Base-by-base conservation (phyloP, 2,329 filamentous ascomycete genomes). In the Trichoderma atroviride region DNA sequence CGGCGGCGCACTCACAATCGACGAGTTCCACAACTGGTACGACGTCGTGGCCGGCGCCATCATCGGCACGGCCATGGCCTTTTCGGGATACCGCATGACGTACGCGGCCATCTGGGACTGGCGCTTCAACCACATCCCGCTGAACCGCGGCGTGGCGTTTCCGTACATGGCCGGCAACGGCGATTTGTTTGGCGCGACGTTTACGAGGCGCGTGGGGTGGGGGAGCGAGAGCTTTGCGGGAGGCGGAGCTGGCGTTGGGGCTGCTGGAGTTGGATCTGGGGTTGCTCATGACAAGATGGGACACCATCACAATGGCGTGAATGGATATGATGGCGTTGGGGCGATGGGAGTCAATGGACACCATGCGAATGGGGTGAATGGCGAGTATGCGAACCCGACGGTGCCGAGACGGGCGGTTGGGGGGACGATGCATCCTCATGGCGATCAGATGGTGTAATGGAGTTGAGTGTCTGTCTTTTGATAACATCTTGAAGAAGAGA, bases 1-100 rank as follows among this genome's bases (percentile, higher is more conserved):
- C 55, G 90, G 86, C 1, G 90, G 90, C 6, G 87, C 89, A 0
- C 80, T 93, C 11, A 92, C 89, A 0, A 92, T 93, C 69, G 88
- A 93, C 72, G 87, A 92, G 76, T 92, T 84, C 76, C 91, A 94
- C 79, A 89, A 93, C 79, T 91, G 89, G 88, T 92, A 92, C 71
- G 91, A 93, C 68, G 82, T 91, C n/a, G 69, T 92, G 0, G 89
- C 88, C 0, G 91, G 90, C 5, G 89, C 85, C 0, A 75, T 86
- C 52, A 91, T 92, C 57, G 91, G 90, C 2, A 88, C 86, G 2
- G 76, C 87, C 70, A 87, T 91, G 79, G 90, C 90, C 0, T 88
- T 91, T 74, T 86, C 84, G 1, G 77, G 85, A 0, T 92, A 91
- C 76, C 82, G 90, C 66, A 91, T 91, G 88, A 84, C 87, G 2